These are phyloP conservation scores for Akanthomyces lecanii DNA, from an alignment of 2,329 filamentous ascomycete genomes.

Conservation along the genomic window DNA sequence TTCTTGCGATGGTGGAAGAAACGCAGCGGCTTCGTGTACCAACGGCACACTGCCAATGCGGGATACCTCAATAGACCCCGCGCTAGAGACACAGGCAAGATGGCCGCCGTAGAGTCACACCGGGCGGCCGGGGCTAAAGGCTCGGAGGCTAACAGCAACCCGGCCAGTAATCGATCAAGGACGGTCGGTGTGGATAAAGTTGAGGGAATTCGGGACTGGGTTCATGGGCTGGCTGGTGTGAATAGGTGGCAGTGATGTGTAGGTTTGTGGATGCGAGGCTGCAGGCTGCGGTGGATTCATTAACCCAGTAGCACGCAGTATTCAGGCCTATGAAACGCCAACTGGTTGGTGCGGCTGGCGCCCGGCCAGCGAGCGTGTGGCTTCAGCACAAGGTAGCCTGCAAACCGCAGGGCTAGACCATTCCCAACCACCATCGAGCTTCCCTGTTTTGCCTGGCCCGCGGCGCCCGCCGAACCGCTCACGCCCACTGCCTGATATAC, in stretches of 20 bases:
- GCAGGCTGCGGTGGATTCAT: background rate
- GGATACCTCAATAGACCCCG: background rate
- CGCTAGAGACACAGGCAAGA: background rate
- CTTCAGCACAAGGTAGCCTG: background rate
- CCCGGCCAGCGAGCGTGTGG: background rate
- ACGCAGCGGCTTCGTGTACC: background rate
- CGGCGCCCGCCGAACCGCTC: background rate
- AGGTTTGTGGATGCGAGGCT: background rate
- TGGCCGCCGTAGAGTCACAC: conserved; percentile 10
- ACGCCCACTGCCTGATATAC: background rate
- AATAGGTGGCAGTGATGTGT: background rate
- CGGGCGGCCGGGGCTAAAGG: background rate
- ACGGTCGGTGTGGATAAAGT: conserved; percentile 1
- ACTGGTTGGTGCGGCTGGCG: conserved; percentile 7
- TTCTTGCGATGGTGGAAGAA: background rate
- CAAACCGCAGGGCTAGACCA: background rate
- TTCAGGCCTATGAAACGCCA: background rate
- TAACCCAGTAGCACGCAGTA: background rate
- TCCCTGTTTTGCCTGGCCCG: background rate
- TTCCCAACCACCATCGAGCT: background rate
- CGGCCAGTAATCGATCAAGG: conserved; percentile 1
- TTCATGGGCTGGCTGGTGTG: background rate
- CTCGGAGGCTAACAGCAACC: background rate
- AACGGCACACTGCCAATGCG: background rate
- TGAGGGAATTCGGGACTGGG: background rate